phyloP scores from a whole-genome alignment of 2,329 filamentous ascomycete genomes.

The Colletotrichum neosansevieriae region DNA sequence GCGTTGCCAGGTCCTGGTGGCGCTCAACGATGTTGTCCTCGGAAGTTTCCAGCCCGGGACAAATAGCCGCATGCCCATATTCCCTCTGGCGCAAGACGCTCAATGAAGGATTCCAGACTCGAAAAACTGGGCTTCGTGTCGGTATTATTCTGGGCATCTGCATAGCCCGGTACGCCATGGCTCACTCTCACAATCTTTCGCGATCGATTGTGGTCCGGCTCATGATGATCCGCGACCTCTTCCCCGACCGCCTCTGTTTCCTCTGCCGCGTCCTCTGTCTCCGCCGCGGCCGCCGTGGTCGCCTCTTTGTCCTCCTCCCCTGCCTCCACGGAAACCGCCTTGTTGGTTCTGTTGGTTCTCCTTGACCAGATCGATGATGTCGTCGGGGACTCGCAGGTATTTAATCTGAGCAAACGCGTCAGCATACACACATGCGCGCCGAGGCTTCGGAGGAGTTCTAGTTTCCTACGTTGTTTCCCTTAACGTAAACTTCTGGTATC shows the following conservation, averaged over 20 bases:
- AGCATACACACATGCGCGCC: slow-evolving; percentile 8
- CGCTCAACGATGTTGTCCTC: neutral
- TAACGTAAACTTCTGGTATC: slow-evolving; percentile 93
- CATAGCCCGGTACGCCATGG: neutral
- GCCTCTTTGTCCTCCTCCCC: slow-evolving; percentile 69
- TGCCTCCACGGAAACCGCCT: slow-evolving; percentile 73
- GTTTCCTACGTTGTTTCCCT: slow-evolving; percentile 89
- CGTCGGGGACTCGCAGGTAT: slow-evolving; percentile 94
- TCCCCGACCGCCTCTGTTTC: slow-evolving; percentile 43
- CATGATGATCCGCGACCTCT: slow-evolving; percentile 36
- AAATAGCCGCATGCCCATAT: neutral
- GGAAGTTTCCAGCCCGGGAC: neutral
- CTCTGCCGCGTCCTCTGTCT: slow-evolving; percentile 66
- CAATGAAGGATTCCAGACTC: neutral
- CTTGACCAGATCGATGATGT: slow-evolving; percentile 94
- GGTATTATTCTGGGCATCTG: neutral
- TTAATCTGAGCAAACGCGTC: slow-evolving; percentile 81
- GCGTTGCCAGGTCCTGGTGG: slow-evolving; percentile 1
- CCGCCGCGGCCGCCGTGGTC: slow-evolving; percentile 70
- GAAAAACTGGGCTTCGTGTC: neutral
- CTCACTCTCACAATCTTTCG: slow-evolving; percentile 12
- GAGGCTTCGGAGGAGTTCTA: neutral
- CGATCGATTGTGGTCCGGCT: neutral
- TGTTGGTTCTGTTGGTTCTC: slow-evolving; percentile 86
- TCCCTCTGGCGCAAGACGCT: slow-evolving; percentile 10